Conservation (phyloP, 352 stramenopile genomes). For the Pythium aristosporum region DNA sequence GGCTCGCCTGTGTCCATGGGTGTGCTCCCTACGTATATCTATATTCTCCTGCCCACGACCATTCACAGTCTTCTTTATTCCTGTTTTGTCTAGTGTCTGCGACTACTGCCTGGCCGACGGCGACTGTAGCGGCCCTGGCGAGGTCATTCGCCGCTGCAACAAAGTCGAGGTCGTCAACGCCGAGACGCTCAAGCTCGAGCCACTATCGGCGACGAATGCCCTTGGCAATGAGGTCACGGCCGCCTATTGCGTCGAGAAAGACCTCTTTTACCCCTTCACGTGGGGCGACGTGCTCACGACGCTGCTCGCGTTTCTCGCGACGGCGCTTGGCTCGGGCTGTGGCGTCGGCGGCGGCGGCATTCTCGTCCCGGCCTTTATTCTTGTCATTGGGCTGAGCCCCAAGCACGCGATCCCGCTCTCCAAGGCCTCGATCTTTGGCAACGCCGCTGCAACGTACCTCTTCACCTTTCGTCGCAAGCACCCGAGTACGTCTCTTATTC, state of each 20-base stretch:
- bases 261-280: slow-evolving; percentile 79
- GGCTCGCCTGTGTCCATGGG: slow-evolving; percentile 64
- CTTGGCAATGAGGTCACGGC: slow-evolving; percentile 33
- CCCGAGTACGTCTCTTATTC: slow-evolving; percentile 51
- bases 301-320: slow-evolving; percentile 73
- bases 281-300: slow-evolving; percentile 66
- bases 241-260: slow-evolving; percentile 78
- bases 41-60: neutral
- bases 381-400: slow-evolving; percentile 90
- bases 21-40: slow-evolving; percentile 19
- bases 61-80: neutral
- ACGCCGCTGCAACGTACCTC: slow-evolving; percentile 93
- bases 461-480: slow-evolving; percentile 94
- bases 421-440: slow-evolving; percentile 97
- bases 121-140: slow-evolving; percentile 52
- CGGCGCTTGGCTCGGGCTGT: slow-evolving; percentile 89
- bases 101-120: slow-evolving; percentile 61
- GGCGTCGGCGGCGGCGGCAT: slow-evolving; percentile 94
- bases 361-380: slow-evolving; percentile 96
- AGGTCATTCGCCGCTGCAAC: slow-evolving; percentile 65
- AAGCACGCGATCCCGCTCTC: slow-evolving; percentile 97
- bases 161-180: slow-evolving; percentile 33
- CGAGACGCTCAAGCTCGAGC: slow-evolving; percentile 38
- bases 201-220: slow-evolving; percentile 34
- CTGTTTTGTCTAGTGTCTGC: slow-evolving; percentile 40